A percentile compares a stretch with the other conserved stretches of the same genome.
phyloP scores from a whole-genome alignment of 208 protist species.

The Trichomonas tenax region DNA sequence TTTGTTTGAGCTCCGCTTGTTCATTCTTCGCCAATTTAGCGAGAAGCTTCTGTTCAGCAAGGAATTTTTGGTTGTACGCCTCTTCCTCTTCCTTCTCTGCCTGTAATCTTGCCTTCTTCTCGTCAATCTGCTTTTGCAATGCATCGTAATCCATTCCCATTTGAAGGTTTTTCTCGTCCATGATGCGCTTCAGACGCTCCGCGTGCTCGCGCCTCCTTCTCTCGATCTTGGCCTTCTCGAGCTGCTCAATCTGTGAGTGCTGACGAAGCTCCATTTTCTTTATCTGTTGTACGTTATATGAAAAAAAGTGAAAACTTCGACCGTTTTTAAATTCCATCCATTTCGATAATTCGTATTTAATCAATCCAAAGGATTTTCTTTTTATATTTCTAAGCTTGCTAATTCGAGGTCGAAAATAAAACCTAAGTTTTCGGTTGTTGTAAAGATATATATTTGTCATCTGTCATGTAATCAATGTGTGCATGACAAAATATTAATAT shows the following conservation, averaged over 20 bases:
- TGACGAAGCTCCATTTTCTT: conserved; percentile 1
- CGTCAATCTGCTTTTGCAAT: neutral
- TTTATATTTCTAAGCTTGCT: too few relatives aligned
- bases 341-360: too few relatives aligned
- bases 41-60: neutral
- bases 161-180: neutral
- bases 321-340: too few relatives aligned
- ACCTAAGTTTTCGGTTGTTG: too few relatives aligned
- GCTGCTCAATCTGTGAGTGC: neutral
- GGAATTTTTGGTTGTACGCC: neutral
- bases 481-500: too few relatives aligned
- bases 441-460: too few relatives aligned
- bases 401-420: too few relatives aligned
- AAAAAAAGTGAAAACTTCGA: too few relatives aligned
- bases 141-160: neutral
- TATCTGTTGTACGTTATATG: too few relatives aligned
- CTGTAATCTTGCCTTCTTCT: neutral
- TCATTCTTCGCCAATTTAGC: neutral
- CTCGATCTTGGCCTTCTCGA: neutral
- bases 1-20: neutral
- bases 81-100: neutral
- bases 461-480: too few relatives aligned
- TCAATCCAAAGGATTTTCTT: too few relatives aligned
- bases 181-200: neutral
- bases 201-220: neutral